Evolutionary conservation across 73 alveolate genomes (phyloP).

Genomic region (Paramecium biaurelia): DNA sequence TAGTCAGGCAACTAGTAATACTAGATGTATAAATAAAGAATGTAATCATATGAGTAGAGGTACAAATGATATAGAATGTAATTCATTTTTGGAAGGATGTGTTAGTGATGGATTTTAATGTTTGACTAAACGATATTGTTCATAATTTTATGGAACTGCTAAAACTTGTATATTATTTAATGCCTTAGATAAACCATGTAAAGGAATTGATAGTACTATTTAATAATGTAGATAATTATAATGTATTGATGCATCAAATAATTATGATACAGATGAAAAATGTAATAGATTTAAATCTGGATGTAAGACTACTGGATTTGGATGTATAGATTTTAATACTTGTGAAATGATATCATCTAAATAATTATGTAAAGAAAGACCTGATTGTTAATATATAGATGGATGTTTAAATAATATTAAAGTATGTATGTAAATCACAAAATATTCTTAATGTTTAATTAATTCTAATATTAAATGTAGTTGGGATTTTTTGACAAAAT

Average conservation of each 20-base stretch:
- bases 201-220: neutral
- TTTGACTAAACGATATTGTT: neutral
- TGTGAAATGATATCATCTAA: neutral
- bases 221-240: neutral
- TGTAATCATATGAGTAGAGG: neutral
- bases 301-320: constrained; percentile 18
- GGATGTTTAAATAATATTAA: neutral
- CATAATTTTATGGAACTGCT: neutral
- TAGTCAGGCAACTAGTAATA: neutral
- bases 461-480: neutral
- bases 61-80: neutral
- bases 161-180: neutral
- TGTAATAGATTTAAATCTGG: neutral
- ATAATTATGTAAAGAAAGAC: neutral
- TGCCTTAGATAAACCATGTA: constrained; percentile 34
- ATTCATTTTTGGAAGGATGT: neutral
- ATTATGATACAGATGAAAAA: neutral
- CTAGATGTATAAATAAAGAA: neutral
- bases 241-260: constrained; percentile 40
- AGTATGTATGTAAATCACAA: neutral
- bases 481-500: neutral
- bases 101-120: constrained; percentile 21
- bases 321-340: neutral
- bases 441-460: neutral
- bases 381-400: neutral